These are phyloP conservation scores for Colletotrichum tropicale DNA, from an alignment of 2,329 filamentous ascomycete species.

Conservation along the genomic window DNA sequence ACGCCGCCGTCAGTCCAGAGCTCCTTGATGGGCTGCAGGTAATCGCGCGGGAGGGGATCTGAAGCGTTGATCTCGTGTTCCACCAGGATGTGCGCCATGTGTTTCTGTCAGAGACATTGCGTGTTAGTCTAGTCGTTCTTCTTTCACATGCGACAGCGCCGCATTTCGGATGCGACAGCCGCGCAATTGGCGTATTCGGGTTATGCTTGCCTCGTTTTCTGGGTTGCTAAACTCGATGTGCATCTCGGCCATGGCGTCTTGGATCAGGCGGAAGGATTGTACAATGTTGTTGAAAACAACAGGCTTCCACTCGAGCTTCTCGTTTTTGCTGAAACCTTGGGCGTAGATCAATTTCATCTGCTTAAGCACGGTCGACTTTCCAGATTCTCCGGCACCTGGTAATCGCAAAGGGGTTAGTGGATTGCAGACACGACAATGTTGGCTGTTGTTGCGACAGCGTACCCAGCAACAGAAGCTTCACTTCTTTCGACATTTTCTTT, in stretches of 20 bases:
- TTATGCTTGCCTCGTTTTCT: constrained; percentile 73
- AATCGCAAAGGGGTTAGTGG: neutral
- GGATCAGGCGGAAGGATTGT: constrained; percentile 87
- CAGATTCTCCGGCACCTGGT: constrained; percentile 85
- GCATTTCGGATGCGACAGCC: neutral
- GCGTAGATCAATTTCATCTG: constrained; percentile 99
- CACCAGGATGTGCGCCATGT: constrained; percentile 77
- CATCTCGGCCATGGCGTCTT: constrained; percentile 89
- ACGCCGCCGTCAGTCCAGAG: constrained; percentile 87
- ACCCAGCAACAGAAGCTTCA: constrained; percentile 95
- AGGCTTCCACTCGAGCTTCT: constrained; percentile 91
- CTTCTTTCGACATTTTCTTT: constrained; percentile 83
- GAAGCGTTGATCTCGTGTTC: constrained; percentile 84
- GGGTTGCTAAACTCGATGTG: constrained; percentile 78
- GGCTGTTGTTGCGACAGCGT: constrained; percentile 34
- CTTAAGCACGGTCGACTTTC: constrained; percentile 96
- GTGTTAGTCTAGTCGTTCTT: constrained; percentile 26
- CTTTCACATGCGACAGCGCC: neutral
- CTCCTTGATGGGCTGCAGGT: constrained; percentile 79
- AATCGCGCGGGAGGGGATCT: constrained; percentile 79
- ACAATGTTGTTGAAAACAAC: constrained; percentile 96
- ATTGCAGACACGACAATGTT: neutral
- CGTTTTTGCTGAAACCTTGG: constrained; percentile 86
- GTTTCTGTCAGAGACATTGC: constrained; percentile 58
- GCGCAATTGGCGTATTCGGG: constrained; percentile 21